Evolutionary conservation across 805 yeast genomes (phyloP), one percentile per base, ranked within the genome.

Genomic region (Monosporozyma servazzii): DNA sequence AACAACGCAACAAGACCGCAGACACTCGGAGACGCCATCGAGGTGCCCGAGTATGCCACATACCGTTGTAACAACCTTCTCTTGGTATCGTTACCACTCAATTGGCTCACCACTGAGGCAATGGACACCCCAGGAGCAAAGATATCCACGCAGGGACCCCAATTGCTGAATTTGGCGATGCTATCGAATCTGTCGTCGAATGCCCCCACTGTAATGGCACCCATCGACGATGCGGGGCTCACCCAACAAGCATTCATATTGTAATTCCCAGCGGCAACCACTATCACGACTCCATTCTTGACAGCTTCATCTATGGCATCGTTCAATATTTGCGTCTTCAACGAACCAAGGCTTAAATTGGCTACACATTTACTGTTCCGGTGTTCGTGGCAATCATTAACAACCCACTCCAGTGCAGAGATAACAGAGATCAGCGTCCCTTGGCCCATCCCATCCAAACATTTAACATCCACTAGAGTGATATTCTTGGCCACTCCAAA

Each of bases 141-240:
- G 0, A 88, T 73, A 61, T 88, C 88, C 7, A 90, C 95, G 66
- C 97, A 91, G n/a, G 74, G 72, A 0, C 98, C 97, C 89, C 90
- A 87, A 63, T 91, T 90, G n/a, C 93, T 79, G 60, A 91, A 90
- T 11, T 76, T 62, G 0, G 97, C 95, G 36, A 89, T 72, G 2
- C 73, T 58, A 58, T 88, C 95, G 5, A 74, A 75, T 18, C 75
- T 63, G 62, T 87, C 96, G 61, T 88, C 91, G 48, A 89, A 80
- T 3, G 96, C 95, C 0, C 96, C 97, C 8, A 90, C 95, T 0
- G 95, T 81, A 3, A 88, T 78, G 0, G 87, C 88, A 48, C 71
- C 71, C 1, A 69, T 70, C 1, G 91, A 84, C 37, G 91, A 84
- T 1, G 95, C 95, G 0, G 97, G 97, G 51, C 95, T 86, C n/a